Percentiles rank a stretch among this genome's conserved stretches.
Evolutionary conservation across 208 protist genomes (phyloP).

Genomic region (Leishmania aethiopica): DNA sequence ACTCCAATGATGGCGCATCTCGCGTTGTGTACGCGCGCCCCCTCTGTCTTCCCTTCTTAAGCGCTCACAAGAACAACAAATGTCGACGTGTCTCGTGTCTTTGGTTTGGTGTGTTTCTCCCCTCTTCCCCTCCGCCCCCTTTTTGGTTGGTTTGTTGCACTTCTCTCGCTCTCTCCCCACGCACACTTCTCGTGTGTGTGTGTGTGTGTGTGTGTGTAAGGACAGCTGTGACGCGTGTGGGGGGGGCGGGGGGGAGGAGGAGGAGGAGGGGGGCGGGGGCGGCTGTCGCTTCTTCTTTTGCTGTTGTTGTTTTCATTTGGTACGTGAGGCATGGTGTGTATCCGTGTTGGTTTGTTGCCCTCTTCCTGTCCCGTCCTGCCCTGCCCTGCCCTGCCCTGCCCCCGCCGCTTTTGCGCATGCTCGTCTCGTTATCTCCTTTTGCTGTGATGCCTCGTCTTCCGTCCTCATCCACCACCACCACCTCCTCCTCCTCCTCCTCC

Average conservation of each 20-base stretch:
- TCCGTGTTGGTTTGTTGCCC: not conserved
- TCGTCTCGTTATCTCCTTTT: not conserved
- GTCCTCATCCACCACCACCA: not conserved
- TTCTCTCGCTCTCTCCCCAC: not conserved
- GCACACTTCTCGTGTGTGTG: not conserved
- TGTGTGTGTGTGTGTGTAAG: not conserved
- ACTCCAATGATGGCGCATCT: not conserved
- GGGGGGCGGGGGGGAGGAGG: too few relatives aligned
- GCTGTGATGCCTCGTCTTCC: not conserved
- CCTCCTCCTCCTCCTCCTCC: too few relatives aligned
- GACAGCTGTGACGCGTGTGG: not conserved
- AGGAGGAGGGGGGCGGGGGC: too few relatives aligned
- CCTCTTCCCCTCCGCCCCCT: too few relatives aligned
- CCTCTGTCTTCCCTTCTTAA: not conserved
- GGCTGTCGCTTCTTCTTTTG: too few relatives aligned
- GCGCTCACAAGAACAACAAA: not conserved
- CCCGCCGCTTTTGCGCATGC: not conserved
- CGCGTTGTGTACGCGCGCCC: not conserved
- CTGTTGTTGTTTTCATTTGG: too few relatives aligned
- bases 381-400: too few relatives aligned
- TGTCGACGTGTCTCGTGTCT: slow-evolving; percentile 5
- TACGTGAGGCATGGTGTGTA: too few relatives aligned
- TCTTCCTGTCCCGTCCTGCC: not conserved
- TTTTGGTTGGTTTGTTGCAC: not conserved
- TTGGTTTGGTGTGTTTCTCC: slow-evolving; percentile 5